Percentiles rank a stretch among this genome's conserved stretches.
Conservation (phyloP, 495 filamentous ascomycete genomes). For the Aeminium ludgeri region DNA sequence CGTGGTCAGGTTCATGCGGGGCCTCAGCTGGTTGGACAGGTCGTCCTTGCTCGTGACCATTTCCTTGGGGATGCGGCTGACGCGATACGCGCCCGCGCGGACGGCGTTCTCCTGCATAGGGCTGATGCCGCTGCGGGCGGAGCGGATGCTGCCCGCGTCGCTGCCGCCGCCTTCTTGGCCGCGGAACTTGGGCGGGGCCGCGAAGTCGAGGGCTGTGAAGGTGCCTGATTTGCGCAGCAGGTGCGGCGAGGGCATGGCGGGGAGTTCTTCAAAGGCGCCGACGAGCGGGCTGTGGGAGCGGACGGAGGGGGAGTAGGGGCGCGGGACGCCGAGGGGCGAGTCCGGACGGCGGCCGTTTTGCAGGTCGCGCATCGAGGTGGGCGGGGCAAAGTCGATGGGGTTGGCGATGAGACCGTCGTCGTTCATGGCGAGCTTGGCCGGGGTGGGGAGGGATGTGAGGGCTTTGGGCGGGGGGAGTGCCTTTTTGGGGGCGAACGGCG, state of each 20-base stretch:
- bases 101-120: slow-evolving; percentile 54
- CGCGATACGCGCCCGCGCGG: slow-evolving; percentile 73
- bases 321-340: slow-evolving; percentile 58
- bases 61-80: slow-evolving; percentile 70
- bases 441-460: slow-evolving; percentile 64
- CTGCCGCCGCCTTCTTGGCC: slow-evolving; percentile 45
- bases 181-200: slow-evolving; percentile 63
- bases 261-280: slow-evolving; percentile 73
- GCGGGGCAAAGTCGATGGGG: slow-evolving; percentile 79
- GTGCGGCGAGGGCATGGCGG: slow-evolving; percentile 56
- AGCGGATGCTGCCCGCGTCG: slow-evolving; percentile 80
- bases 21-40: slow-evolving; percentile 51
- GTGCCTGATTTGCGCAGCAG: slow-evolving; percentile 74
- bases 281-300: slow-evolving; percentile 59
- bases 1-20: slow-evolving; percentile 42
- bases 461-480: slow-evolving; percentile 56
- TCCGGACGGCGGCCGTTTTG: slow-evolving; percentile 53
- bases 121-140: slow-evolving; percentile 52
- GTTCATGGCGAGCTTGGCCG: slow-evolving; percentile 65
- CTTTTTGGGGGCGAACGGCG: slow-evolving; percentile 33
- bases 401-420: slow-evolving; percentile 51
- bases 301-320: slow-evolving; percentile 54
- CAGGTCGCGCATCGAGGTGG: slow-evolving; percentile 46
- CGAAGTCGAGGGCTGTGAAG: slow-evolving; percentile 85
- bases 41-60: slow-evolving; percentile 69